Conservation (phyloP, 345 rosid genomes). For the Physaria fendleri region DNA sequence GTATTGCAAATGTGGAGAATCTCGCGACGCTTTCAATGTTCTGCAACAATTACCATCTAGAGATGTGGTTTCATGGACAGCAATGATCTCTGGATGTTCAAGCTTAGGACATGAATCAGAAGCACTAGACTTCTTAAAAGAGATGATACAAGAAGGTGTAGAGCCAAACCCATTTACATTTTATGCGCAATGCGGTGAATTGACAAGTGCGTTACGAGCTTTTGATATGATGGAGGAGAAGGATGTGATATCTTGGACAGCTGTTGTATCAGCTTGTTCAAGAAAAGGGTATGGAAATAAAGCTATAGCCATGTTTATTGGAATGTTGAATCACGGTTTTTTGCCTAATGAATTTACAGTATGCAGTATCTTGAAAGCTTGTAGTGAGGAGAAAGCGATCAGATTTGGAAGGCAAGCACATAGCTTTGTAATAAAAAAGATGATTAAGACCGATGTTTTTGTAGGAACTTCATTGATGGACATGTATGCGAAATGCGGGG, state of each 20-base stretch:
- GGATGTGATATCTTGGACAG: slow-evolving; percentile 85
- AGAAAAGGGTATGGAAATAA: slow-evolving; percentile 51
- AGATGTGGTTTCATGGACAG: too few relatives aligned
- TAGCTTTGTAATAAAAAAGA: slow-evolving; percentile 51
- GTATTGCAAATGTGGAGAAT: too few relatives aligned
- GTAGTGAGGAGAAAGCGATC: slow-evolving; percentile 54
- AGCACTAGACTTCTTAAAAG: too few relatives aligned
- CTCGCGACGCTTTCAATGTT: too few relatives aligned
- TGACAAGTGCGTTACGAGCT: slow-evolving; percentile 40
- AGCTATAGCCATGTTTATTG: slow-evolving; percentile 50
- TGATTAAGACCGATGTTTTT: slow-evolving; percentile 55
- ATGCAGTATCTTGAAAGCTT: slow-evolving; percentile 62
- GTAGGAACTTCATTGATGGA: slow-evolving; percentile 69
- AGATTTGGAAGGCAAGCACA: slow-evolving; percentile 67
- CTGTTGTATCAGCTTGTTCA: slow-evolving; percentile 75
- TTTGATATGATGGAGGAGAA: slow-evolving; percentile 52
- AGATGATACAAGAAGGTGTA: too few relatives aligned
- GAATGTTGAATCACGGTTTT: slow-evolving; percentile 55
- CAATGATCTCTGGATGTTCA: too few relatives aligned
- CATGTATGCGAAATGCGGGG: slow-evolving; percentile 86
- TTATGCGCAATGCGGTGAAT: slow-evolving; percentile 54
- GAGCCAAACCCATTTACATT: too few relatives aligned
- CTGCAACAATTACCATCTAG: too few relatives aligned
- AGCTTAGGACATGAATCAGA: too few relatives aligned
- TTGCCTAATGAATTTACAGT: slow-evolving; percentile 72